Percentiles rank a stretch among this genome's conserved stretches.
Evolutionary conservation across 2,329 filamentous ascomycete species (phyloP).

Genomic region (Byssothecium circinans): DNA sequence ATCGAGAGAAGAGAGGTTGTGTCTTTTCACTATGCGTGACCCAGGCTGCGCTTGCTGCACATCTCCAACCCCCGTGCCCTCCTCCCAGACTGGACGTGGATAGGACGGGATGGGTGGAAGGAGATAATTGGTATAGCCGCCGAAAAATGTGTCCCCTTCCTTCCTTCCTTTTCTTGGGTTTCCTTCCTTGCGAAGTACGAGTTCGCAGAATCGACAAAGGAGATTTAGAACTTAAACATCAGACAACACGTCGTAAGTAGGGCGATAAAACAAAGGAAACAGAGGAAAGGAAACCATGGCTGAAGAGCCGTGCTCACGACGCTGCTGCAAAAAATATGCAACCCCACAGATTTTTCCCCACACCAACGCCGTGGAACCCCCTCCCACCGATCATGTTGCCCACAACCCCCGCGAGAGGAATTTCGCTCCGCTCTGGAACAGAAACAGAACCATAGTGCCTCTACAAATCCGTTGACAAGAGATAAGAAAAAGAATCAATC

Average conservation of each 20-base stretch:
- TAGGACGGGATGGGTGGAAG: too few species aligned
- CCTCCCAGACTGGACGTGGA: too few species aligned
- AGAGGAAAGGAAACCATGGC: conserved; percentile 25
- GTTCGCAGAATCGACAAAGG: conserved; percentile 24
- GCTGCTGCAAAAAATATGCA: conserved; percentile 11
- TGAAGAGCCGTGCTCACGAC: conserved; percentile 33
- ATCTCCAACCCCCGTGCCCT: background rate
- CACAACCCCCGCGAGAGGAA: background rate
- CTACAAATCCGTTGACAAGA: too few species aligned
- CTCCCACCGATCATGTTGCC: too few species aligned
- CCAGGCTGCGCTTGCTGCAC: conserved; percentile 24
- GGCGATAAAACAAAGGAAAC: too few species aligned
- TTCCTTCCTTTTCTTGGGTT: background rate
- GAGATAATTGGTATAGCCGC: conserved; percentile 31
- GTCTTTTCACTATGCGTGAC: conserved; percentile 4
- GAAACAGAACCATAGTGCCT: too few species aligned
- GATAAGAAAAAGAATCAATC: conserved; percentile 9
- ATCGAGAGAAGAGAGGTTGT: too few species aligned
- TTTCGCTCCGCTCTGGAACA: too few species aligned
- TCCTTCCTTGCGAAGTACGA: background rate
- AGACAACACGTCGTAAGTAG: conserved; percentile 18
- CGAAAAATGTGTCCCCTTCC: conserved; percentile 9
- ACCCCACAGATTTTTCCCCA: too few species aligned
- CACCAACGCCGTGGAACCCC: too few species aligned
- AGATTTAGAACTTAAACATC: conserved; percentile 28